Evolutionary conservation across 768 basidiomycete genomes (phyloP), one percentile per base, ranked within the genome.

Genomic region (Kwoniella sp.): DNA sequence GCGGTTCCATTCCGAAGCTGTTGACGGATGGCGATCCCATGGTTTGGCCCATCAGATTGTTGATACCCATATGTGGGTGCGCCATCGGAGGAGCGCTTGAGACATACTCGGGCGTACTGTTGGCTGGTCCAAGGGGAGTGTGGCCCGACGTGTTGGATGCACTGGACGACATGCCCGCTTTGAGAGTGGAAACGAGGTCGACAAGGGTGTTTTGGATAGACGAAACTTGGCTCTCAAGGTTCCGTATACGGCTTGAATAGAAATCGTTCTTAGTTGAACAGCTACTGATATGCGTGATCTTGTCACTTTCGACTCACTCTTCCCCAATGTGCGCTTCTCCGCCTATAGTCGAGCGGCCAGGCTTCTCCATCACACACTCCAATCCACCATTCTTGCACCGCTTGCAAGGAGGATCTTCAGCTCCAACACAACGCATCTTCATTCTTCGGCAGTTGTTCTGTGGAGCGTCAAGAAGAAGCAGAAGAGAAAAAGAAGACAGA

Each of bases 361-460:
- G 94, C 73, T 96, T 96, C 81, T 97, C 94, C 78, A 97, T 95
- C 34, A 96, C 85, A 82, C 94, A 97, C 47, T 93, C 91, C 13
- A 96, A 84, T 2, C 91, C 90, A 22, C 90, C 89, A 73, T 92
- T 90, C 31, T 91, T 86, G 82, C 94, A 97, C 50, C 94, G 87
- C 74, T 90, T 88, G 82, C 94, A 97, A n/a, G 94, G 94, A 26
- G 94, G 93, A 74, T 91, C 93, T 79, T 96, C 94, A 17, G 93
- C 94, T 1, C 92, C 93, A 4, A 94, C 92, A 78, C 93, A 97
- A 72, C 93, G 85, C 94, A 96, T 96, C 83, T 96, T 96, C 84
- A 94, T 93, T 76, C 92, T 91, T 72, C 93, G 85, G 81, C 93
- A 95, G 20, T 92, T 91, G 87, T 94, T 94, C 92, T 93, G 78